These are phyloP conservation scores for Candida vaughaniae DNA, from an alignment of 805 yeast species.

Conservation along the genomic window DNA sequence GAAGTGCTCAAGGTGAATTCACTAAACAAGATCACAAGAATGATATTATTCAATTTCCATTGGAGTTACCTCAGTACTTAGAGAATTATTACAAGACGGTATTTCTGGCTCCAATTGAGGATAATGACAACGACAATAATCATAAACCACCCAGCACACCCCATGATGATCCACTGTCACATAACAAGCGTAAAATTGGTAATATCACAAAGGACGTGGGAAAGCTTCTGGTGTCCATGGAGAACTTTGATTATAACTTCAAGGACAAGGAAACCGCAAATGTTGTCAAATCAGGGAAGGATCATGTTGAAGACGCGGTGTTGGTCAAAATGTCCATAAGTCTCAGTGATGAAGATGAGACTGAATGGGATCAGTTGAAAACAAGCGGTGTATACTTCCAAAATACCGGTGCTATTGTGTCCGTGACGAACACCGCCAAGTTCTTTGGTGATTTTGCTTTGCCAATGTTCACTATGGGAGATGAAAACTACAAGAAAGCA, in stretches of 20 bases:
- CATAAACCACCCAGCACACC: too few relatives aligned
- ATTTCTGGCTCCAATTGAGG: conserved; percentile 25
- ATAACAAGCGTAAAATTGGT: conserved; percentile 18
- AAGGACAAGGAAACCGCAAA: conserved; percentile 18
- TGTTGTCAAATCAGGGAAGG: conserved; percentile 11
- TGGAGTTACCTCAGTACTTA: conserved; percentile 30
- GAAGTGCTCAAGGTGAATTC: conserved; percentile 34
- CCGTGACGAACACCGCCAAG: conserved; percentile 61
- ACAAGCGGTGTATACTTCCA: conserved; percentile 67
- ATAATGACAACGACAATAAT: conserved; percentile 26
- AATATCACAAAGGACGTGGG: conserved; percentile 30
- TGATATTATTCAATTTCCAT: conserved; percentile 5
- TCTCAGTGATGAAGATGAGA: conserved; percentile 46
- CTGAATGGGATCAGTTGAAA: conserved; percentile 47
- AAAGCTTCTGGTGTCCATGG: conserved; percentile 21
- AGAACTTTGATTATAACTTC: conserved; percentile 22
- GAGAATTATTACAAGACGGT: conserved; percentile 27
- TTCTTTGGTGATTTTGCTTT: conserved; percentile 61
- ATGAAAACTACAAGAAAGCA: conserved; percentile 43
- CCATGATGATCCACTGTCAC: conserved; percentile 17
- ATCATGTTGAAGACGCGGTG: conserved; percentile 31
- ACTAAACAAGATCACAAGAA: conserved; percentile 3
- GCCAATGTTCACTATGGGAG: conserved; percentile 52
- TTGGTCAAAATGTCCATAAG: conserved; percentile 27
- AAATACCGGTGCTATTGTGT: conserved; percentile 59